phyloP scores from a whole-genome alignment of 1,284 basidiomycete species.

The Melampsora larici-populina region DNA sequence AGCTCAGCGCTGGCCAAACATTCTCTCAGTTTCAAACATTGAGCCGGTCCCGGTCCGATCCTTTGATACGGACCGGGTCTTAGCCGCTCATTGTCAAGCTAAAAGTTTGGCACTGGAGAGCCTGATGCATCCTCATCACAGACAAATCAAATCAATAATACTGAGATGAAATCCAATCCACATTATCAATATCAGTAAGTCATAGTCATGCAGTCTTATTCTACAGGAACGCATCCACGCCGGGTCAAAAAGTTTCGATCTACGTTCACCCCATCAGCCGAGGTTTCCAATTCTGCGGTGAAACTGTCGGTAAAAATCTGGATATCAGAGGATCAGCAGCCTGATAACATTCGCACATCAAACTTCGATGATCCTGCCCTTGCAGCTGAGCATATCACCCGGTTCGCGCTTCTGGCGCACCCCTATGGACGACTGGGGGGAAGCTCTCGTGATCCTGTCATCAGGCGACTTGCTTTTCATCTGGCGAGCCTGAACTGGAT shows the following conservation, averaged over 20 bases:
- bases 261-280: neutral
- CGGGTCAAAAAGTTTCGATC: neutral
- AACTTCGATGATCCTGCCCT: neutral
- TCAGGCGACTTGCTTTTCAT: neutral
- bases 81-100: no score
- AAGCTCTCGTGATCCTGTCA: neutral
- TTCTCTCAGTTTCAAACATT: no score
- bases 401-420: neutral
- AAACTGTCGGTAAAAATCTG: neutral
- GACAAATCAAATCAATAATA: no score
- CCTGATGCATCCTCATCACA: no score
- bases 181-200: no score
- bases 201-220: neutral
- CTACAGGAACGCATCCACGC: neutral
- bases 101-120: no score
- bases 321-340: neutral
- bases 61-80: no score
- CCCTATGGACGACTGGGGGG: neutral
- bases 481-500: neutral
- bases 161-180: no score
- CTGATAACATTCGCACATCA: neutral
- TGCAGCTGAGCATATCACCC: neutral
- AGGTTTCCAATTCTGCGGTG: neutral
- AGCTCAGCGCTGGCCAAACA: no score
- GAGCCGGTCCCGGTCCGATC: no score